Conservation (phyloP, 345 rosid species). For the Microthlaspi erraticum region DNA sequence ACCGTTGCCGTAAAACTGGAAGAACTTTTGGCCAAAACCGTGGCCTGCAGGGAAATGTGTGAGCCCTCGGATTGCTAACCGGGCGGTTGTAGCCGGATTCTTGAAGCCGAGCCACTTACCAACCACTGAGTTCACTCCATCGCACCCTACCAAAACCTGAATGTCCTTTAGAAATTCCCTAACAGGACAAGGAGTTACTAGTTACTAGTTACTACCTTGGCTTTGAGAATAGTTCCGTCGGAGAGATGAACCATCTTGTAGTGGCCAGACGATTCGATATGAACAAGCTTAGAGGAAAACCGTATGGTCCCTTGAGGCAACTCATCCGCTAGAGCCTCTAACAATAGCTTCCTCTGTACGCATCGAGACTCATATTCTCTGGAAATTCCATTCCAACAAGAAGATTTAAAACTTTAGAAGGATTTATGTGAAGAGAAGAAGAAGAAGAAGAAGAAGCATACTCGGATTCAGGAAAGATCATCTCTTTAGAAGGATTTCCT, state of each 20-base stretch:
- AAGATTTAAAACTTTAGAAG: background rate
- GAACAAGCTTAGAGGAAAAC: slow-evolving; percentile 70
- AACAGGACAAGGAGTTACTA: background rate
- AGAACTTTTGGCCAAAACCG: slow-evolving; percentile 46
- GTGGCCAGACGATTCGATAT: slow-evolving; percentile 60
- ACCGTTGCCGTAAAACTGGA: slow-evolving; percentile 55
- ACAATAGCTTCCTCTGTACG: slow-evolving; percentile 56
- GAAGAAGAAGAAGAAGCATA: slow-evolving; percentile 40
- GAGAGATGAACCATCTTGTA: slow-evolving; percentile 62
- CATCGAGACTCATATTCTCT: slow-evolving; percentile 60
- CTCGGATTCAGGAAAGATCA: slow-evolving; percentile 42
- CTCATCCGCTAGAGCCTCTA: slow-evolving; percentile 60
- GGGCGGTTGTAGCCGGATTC: slow-evolving; percentile 44
- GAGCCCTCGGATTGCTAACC: slow-evolving; percentile 56
- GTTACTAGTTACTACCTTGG: slow-evolving; percentile 53
- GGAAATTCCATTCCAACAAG: slow-evolving; percentile 33
- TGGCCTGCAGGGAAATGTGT: slow-evolving; percentile 49
- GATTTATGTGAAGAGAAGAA: background rate
- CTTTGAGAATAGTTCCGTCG: slow-evolving; percentile 59
- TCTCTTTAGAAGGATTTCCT: slow-evolving; percentile 38
- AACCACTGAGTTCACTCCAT: slow-evolving; percentile 70
- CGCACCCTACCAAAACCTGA: slow-evolving; percentile 74
- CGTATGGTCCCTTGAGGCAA: slow-evolving; percentile 66
- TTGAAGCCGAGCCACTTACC: slow-evolving; percentile 72
- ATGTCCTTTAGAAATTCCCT: slow-evolving; percentile 27